Evolutionary conservation across 2,329 filamentous ascomycete genomes (phyloP), one percentile per base, ranked within the genome.

Genomic region (Trichoderma sp.): DNA sequence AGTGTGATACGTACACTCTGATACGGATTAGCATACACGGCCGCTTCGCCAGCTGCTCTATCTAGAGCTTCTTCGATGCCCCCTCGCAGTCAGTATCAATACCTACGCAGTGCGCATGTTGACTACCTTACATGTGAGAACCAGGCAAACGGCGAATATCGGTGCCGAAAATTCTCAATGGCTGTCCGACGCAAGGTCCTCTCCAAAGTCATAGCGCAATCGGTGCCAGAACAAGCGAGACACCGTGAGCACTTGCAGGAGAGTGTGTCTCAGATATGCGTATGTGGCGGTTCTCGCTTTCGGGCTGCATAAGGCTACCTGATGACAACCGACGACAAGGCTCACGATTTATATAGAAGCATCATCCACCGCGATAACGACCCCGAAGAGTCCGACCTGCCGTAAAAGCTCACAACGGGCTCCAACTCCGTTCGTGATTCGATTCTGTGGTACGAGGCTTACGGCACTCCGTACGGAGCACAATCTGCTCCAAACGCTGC

Each of bases 191-290:
- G 34, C 34, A 39, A 14, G 34, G 26, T 44, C n/a, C 41, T 3
- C 5, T 26, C 26, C 12, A 39, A 14, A 44, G 12, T 17, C 39
- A 28, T 44, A 39, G 39, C 39, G 41, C 48, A 26, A 58, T 48
- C 56, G 39, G 56, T 24, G 9, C 39, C 54, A 45, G 54, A 60
- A 17, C 14, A 50, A 26, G 24, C n/a, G 14, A 50, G 24, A 24
- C 34, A 39, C 34, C 12, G 30, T 7, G 30, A 34, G 30, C 30
- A 34, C 30, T 34, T 34, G 30, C 30, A 10, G 30, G 30, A 9
- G 50, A 34, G 14, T 21, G 21, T 47, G 55, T 58, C 55, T 58
- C 55, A 58, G 55, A 58, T 41, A 58, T 7, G n/a, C 17, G 30
- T 21, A 6, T 34, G 7, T 14, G 19, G 55, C 34, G 34, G 59